phyloP scores from a whole-genome alignment of 2,329 filamentous ascomycete genomes.

The Clonostachys byssicola region DNA sequence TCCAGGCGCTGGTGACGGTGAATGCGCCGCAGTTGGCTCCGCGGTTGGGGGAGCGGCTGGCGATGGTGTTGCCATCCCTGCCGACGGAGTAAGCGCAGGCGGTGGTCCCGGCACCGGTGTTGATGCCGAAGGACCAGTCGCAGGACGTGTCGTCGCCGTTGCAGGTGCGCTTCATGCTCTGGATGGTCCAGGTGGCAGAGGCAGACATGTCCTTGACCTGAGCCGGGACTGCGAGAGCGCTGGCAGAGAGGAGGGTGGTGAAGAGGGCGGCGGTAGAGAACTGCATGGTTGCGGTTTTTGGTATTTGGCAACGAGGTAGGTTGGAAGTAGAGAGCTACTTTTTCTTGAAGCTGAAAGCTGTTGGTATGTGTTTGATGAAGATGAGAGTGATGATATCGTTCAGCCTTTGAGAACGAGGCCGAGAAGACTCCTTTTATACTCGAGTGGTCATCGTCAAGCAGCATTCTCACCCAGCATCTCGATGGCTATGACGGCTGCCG shows the following conservation, averaged over 20 bases:
- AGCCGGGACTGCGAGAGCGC: slow-evolving; percentile 26
- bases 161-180: slow-evolving; percentile 23
- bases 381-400: too few relatives aligned
- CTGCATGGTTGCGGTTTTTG: slow-evolving; percentile 29
- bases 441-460: too few relatives aligned
- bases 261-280: slow-evolving; percentile 27
- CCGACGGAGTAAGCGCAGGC: slow-evolving; percentile 15
- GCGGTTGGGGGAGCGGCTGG: slow-evolving; percentile 26
- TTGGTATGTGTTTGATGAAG: too few relatives aligned
- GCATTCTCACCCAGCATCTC: too few relatives aligned
- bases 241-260: slow-evolving; percentile 25
- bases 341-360: neutral
- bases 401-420: too few relatives aligned
- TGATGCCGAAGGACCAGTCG: slow-evolving; percentile 31
- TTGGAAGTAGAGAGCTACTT: neutral
- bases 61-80: slow-evolving; percentile 22
- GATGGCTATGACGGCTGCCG: too few relatives aligned
- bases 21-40: slow-evolving; percentile 38
- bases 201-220: slow-evolving; percentile 27
- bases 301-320: neutral
- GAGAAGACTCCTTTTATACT: too few relatives aligned
- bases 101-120: slow-evolving; percentile 10
- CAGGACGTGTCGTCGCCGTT: slow-evolving; percentile 22
- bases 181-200: slow-evolving; percentile 33
- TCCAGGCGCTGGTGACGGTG: slow-evolving; percentile 50